Conservation (phyloP, 176 grass and related monocot species). For the Carex parvula region DNA sequence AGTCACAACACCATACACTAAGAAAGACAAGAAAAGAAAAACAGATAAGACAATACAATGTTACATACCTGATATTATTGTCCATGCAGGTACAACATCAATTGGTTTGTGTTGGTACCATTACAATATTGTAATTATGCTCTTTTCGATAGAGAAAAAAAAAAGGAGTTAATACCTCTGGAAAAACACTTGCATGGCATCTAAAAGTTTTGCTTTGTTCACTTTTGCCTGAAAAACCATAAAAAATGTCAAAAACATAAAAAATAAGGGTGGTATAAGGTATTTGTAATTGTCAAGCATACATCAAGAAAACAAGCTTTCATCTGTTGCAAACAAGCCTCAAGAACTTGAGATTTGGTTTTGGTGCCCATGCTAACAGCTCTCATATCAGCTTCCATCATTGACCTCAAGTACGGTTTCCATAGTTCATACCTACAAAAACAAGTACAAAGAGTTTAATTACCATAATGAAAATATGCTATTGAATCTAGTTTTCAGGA, state of each 20-base stretch:
- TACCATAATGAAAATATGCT: background rate
- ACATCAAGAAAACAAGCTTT: constrained; percentile 95
- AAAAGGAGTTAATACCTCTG: constrained; percentile 51
- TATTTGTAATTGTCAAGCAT: constrained; percentile 36
- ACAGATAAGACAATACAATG: background rate
- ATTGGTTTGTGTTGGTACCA: background rate
- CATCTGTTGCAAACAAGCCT: constrained; percentile 93
- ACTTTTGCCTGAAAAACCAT: constrained; percentile 50
- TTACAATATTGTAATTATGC: background rate
- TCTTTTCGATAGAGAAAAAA: background rate
- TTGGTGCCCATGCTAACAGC: constrained; percentile 91
- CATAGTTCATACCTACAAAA: constrained; percentile 86
- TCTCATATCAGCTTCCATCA: constrained; percentile 99
- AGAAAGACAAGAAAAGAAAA: constrained; percentile 14
- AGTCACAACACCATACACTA: background rate
- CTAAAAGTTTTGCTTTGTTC: constrained; percentile 82
- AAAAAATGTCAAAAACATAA: constrained; percentile 1
- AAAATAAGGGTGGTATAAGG: background rate
- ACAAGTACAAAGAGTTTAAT: background rate
- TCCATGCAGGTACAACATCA: background rate
- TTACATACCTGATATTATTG: background rate
- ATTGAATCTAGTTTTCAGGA: constrained; percentile 12
- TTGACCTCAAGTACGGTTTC: constrained; percentile 94
- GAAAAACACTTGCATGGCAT: constrained; percentile 91
- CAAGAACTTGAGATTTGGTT: constrained; percentile 75